Evolutionary conservation across 345 rosid genomes (phyloP), one percentile per base, ranked within the genome.

Genomic region (Hevea brasiliensis): DNA sequence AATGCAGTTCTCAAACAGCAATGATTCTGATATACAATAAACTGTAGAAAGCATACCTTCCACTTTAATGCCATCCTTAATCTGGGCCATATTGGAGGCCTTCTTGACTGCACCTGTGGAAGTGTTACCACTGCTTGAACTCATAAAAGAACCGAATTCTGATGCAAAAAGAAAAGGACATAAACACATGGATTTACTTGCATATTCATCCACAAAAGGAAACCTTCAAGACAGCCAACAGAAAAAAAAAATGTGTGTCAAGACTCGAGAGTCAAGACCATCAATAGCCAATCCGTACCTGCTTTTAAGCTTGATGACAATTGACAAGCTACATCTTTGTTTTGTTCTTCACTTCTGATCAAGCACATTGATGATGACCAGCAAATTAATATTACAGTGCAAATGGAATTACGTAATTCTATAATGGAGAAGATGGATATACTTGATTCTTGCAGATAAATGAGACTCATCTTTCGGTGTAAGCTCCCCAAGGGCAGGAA

Each of bases 11-110:
- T 53, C 61, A 64, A 12, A 63, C 35, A 17, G 8, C 50, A 55
- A 20, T 45, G 44, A 50, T 2, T 56, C 3, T 42, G 45, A 60
- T 20, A 0, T 56, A 20, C 6, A 66, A 23, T 7, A 29, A 44
- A 61, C 54, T 37, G 40, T n/a, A 56, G 72, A 72, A 77, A 81
- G n/a, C 76, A 67, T 79, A 94, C 98, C 98, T 89, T 94, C 94
- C 76, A 82, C 76, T 86, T 89, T 90, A 64, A 85, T 50, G 55
- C 7, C 73, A 72, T 91, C 87, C 79, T 88, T 92, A 72, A 59
- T 78, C 74, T 81, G 89, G 73, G 76, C 68, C 65, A 67, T 70
- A 60, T 81, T 84, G 59, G 82, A 82, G 70, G 84, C 77, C 82
- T 80, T 90, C 83, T 87, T 85, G 55, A 72, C 82, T 60, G 84